Evolutionary conservation across 2,329 filamentous ascomycete genomes (phyloP).

Genomic region (Fusarium sublunatum): DNA sequence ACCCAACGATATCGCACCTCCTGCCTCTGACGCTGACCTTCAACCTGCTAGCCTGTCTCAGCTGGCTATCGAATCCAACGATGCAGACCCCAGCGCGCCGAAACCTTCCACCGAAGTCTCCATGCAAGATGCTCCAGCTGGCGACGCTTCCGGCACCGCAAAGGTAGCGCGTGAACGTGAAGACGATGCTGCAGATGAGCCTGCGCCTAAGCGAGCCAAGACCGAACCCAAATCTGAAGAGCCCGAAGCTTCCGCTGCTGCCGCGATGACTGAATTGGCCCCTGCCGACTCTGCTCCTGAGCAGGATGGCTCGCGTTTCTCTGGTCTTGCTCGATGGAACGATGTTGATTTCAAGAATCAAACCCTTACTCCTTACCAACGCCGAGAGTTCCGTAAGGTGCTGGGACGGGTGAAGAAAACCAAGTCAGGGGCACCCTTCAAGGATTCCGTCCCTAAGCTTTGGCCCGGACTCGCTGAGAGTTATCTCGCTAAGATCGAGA

Average conservation of each 20-base stretch:
- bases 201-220: conserved; percentile 82
- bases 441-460: conserved; percentile 79
- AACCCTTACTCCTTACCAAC: conserved; percentile 68
- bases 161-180: conserved; percentile 83
- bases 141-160: conserved; percentile 51
- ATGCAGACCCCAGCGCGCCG: conserved; percentile 44
- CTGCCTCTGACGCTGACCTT: conserved; percentile 51
- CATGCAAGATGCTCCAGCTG: conserved; percentile 62
- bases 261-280: conserved; percentile 26
- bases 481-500: conserved; percentile 73
- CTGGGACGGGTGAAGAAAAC: conserved; percentile 86
- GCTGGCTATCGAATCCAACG: conserved; percentile 53
- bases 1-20: conserved; percentile 36
- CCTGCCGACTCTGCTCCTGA: conserved; percentile 42
- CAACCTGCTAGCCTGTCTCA: conserved; percentile 54
- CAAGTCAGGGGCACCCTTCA: conserved; percentile 80
- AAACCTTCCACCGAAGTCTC: conserved; percentile 56
- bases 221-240: conserved; percentile 68
- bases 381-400: conserved; percentile 71
- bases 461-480: conserved; percentile 82
- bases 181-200: conserved; percentile 73
- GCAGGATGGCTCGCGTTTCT: conserved; percentile 42
- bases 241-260: conserved; percentile 24
- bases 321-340: conserved; percentile 53
- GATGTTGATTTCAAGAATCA: conserved; percentile 58